Evolutionary conservation across 495 filamentous ascomycete genomes (phyloP), one percentile per base, ranked within the genome.

Genomic region (Penicillium psychrofluorescens): DNA sequence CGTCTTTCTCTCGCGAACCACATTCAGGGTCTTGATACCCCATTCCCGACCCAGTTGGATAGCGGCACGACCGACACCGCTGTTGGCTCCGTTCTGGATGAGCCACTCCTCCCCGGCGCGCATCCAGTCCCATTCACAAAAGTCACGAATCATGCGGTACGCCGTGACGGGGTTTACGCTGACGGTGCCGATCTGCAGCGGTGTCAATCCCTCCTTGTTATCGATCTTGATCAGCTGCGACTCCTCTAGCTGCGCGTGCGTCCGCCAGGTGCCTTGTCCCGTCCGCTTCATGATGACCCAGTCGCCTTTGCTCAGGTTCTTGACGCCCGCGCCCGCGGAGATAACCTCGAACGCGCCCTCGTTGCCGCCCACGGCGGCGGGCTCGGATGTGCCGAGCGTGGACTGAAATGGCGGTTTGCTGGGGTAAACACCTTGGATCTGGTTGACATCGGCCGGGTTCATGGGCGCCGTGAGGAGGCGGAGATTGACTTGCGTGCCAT

Each of bases 391-490:
- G 35, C 88, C 85, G 34, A 98, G 80, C 1, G 75, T 55, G 6
- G 75, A 77, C 28, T 78, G 77, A 64, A 95, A 87, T 30, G 72
- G 56, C 0, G 94, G 91, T 54, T 84, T 84, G 43, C 79, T 78
- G 48, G 89, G 89, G 73, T 99, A 99, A n/a, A 90, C 85, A 39
- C 94, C 92, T 70, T 98, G 90, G 61, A 97, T 83, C 62, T 86
- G 81, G 72, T 97, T 98, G 50, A 99, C 85, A 72, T 99, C 92
- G 46, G 92, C 89, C 16, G 92, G 92, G 76, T 99, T 99, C 56
- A 97, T 83, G 38, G 92, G 90, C 1, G 88, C 80, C 37, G 90
- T 83, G 55, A 97, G 85, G 50, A 94, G 81, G 54, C 80, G 81
- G 39, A 88, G 68, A 39, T 78, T 85, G 33, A 86, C 74, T 53